These are phyloP conservation scores for Metarhizium anisopliae DNA, from an alignment of 2,329 filamentous ascomycete genomes.

Conservation along the genomic window DNA sequence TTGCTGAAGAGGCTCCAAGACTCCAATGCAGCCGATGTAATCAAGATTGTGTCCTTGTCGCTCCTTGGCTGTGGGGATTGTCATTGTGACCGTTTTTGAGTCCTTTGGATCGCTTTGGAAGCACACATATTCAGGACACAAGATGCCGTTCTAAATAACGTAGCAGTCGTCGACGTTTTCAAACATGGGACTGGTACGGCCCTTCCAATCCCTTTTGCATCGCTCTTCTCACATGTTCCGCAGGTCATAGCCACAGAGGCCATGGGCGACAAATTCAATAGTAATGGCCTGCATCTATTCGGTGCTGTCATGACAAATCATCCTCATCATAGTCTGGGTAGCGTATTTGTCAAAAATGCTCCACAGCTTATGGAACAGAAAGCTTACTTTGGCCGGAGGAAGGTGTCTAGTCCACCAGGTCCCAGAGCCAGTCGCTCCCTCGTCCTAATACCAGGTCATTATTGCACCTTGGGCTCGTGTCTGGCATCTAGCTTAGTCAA, in stretches of 20 bases:
- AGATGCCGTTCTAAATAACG: too few species aligned
- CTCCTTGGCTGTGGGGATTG: too few species aligned
- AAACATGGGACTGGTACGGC: too few species aligned
- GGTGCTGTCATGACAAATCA: constrained; percentile 57
- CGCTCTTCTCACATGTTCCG: background rate
- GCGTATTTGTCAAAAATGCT: constrained; percentile 65
- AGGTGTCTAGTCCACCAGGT: constrained; percentile 4
- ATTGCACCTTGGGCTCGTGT: constrained; percentile 1
- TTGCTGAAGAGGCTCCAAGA: too few species aligned
- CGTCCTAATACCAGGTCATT: background rate
- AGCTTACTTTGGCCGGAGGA: constrained; percentile 67
- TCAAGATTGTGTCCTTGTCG: too few species aligned
- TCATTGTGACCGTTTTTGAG: too few species aligned
- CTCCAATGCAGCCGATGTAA: too few species aligned
- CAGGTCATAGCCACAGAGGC: constrained; percentile 61
- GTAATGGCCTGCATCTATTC: constrained; percentile 52
- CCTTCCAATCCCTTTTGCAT: constrained; percentile 19
- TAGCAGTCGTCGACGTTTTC: too few species aligned
- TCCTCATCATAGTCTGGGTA: constrained; percentile 58
- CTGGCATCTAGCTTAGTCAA: background rate
- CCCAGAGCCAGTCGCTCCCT: background rate
- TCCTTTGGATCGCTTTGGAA: too few species aligned
- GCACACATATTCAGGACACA: too few species aligned
- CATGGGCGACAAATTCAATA: constrained; percentile 42
- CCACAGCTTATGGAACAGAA: constrained; percentile 51